Base-by-base conservation (phyloP, 1,139 yeast species). In the Casaregolazyma suthepensis region DNA sequence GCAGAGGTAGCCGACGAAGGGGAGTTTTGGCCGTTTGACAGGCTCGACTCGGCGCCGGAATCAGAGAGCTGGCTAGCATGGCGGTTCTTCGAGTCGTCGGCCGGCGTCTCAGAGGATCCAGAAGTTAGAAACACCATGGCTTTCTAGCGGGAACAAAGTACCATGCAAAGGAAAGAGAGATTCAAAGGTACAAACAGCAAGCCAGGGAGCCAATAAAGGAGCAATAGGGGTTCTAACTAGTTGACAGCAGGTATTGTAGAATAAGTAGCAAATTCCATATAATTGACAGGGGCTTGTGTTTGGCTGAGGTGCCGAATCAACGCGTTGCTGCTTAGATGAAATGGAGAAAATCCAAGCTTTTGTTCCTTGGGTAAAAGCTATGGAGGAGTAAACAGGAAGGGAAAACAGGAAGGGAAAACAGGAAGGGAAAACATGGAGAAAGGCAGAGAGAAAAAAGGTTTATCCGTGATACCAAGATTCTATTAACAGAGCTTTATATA, bases 1-100 rank as follows among this genome's bases (percentile, higher is more conserved):
- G 48, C 15, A 29, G 48, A 29, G 4, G 37, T 20, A 10, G 42
- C 48, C 22, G 48, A 45, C 4, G 48, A 45, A 6, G 47, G 47
- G 20, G 47, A 45, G 20, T n/a, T 45, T 6, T 35, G 47, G 40
- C 22, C 46, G 10, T 20, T 43, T 15, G 46, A 43, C 17, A n/a
- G 17, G 19, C 35, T 31, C n/a, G 48, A 45, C 20, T 45, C 48
- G 3, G 50, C 50, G 10, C 31, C 31, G 17, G 44, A 46, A 20
- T 38, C 50, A 37, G 44, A 46, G 3, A 43, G 19, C 40, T 35
- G 40, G 13, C 40, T 35, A 35, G 40, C 40, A 35, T 35, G 40
- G 13, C 40, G 31, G 10, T 7, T 26, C 10, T 26, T 26, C 12
- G 40, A 35, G 4, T 15, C 40, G 40, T 35, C 40, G 9, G 6